These are phyloP conservation scores for Aureobasidium sp. DNA, from an alignment of 2,329 filamentous ascomycete genomes.

Conservation along the genomic window DNA sequence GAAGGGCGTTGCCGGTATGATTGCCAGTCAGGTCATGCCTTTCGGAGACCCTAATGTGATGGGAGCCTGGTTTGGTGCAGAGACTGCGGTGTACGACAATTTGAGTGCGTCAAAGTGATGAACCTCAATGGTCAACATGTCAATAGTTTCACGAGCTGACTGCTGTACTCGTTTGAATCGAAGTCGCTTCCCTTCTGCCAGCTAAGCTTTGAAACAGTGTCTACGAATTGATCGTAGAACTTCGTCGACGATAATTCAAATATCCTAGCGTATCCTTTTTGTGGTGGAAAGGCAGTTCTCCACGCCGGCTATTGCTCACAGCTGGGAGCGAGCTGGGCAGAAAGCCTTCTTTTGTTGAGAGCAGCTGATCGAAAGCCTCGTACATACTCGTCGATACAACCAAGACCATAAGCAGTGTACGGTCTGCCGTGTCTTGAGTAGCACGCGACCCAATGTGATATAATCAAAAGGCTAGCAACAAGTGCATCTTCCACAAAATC, in stretches of 20 bases:
- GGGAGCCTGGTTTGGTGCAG: conserved; percentile 29
- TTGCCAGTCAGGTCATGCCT: conserved; percentile 32
- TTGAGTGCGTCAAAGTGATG: background rate
- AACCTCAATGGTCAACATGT: background rate
- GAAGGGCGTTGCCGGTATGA: conserved; percentile 34
- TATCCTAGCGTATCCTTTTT: background rate
- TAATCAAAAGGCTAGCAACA: background rate
- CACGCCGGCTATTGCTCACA: background rate
- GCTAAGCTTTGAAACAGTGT: background rate
- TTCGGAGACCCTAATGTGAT: conserved; percentile 30
- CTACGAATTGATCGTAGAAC: background rate
- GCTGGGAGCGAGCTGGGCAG: background rate
- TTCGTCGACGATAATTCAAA: background rate
- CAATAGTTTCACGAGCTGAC: background rate
- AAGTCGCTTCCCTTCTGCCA: background rate
- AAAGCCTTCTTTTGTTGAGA: background rate
- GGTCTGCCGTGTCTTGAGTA: background rate
- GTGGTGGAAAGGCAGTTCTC: background rate
- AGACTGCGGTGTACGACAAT: conserved; percentile 20
- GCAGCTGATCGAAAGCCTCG: background rate
- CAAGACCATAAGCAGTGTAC: background rate
- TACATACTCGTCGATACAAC: background rate
- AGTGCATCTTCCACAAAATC: background rate
- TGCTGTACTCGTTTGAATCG: background rate
- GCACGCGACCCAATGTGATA: background rate